Percentiles rank a stretch among this genome's conserved stretches.
These are phyloP conservation scores for Zelonia costaricensis DNA, from an alignment of 208 protist species.

Conservation along the genomic window DNA sequence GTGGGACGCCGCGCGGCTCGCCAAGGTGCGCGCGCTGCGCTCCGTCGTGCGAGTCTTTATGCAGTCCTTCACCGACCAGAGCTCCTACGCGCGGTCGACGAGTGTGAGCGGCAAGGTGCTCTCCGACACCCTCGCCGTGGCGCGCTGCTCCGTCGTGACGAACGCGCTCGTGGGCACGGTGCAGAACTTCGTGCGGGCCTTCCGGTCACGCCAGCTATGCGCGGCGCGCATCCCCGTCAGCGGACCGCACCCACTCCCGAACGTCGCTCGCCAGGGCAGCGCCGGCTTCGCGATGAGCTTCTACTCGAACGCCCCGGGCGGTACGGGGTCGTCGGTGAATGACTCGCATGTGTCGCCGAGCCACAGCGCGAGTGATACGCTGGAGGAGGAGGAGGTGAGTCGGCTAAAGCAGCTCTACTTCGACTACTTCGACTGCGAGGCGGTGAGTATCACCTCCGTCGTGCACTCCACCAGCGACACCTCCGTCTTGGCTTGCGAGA, in stretches of 20 bases:
- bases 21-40: constrained; percentile 71
- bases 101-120: constrained; percentile 3
- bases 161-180: constrained; percentile 69
- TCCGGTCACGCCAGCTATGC: constrained; percentile 38
- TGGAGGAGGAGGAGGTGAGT: constrained; percentile 66
- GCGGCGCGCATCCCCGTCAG: constrained; percentile 4
- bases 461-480: constrained; percentile 12
- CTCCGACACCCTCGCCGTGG: constrained; percentile 49
- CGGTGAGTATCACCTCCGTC: constrained; percentile 34
- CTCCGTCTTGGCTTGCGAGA: constrained; percentile 8
- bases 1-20: constrained; percentile 45
- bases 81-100: background rate
- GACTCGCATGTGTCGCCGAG: constrained; percentile 12
- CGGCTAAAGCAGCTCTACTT: constrained; percentile 87
- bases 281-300: constrained; percentile 13
- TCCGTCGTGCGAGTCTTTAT: constrained; percentile 64
- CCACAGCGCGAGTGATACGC: constrained; percentile 40
- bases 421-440: constrained; percentile 90
- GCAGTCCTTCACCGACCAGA: constrained; percentile 33
- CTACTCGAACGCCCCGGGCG: background rate
- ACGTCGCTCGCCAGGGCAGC: constrained; percentile 4
- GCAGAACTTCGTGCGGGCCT: constrained; percentile 66
- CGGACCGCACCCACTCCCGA: background rate
- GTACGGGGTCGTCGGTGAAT: background rate
- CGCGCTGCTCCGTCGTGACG: constrained; percentile 73